phyloP scores from a whole-genome alignment of 2,329 filamentous ascomycete genomes.

The Aureobasidium lini region DNA sequence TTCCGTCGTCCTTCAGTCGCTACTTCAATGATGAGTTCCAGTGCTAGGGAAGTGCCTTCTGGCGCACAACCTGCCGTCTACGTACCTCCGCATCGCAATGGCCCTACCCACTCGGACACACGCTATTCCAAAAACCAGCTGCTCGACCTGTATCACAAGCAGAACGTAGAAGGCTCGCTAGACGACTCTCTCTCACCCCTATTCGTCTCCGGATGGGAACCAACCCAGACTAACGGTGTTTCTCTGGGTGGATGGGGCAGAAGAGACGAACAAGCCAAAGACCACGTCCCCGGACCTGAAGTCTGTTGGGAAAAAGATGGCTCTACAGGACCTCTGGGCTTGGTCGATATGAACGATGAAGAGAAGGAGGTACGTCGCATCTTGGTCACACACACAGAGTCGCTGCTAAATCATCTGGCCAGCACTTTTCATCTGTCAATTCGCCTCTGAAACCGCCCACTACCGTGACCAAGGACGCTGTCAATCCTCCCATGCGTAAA shows the following conservation, averaged over 20 bases:
- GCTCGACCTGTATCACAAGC: constrained; percentile 63
- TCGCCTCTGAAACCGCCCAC: constrained; percentile 82
- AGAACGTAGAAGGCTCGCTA: constrained; percentile 51
- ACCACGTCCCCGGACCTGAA: constrained; percentile 71
- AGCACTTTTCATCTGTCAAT: constrained; percentile 88
- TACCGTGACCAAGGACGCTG: constrained; percentile 53
- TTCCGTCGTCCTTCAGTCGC: constrained; percentile 58
- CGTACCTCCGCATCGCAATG: constrained; percentile 57
- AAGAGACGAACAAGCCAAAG: constrained; percentile 57
- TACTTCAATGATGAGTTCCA: constrained; percentile 42
- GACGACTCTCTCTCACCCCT: constrained; percentile 59
- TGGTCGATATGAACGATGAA: constrained; percentile 64
- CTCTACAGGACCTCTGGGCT: constrained; percentile 59
- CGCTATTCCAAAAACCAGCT: constrained; percentile 76
- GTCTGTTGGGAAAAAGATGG: constrained; percentile 82
- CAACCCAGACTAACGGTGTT: constrained; percentile 59
- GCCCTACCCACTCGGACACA: constrained; percentile 42
- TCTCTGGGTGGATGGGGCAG: constrained; percentile 64
- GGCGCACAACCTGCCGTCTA: constrained; percentile 36
- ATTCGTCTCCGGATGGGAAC: constrained; percentile 72
- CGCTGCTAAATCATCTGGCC: constrained; percentile 22
- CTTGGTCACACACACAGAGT: not conserved
- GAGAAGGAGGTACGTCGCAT: constrained; percentile 51
- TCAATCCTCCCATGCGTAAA: constrained; percentile 63
- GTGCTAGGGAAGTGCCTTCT: constrained; percentile 22